phyloP scores from a whole-genome alignment of 2,329 filamentous ascomycete genomes.

The Grosmannia penicillata region DNA sequence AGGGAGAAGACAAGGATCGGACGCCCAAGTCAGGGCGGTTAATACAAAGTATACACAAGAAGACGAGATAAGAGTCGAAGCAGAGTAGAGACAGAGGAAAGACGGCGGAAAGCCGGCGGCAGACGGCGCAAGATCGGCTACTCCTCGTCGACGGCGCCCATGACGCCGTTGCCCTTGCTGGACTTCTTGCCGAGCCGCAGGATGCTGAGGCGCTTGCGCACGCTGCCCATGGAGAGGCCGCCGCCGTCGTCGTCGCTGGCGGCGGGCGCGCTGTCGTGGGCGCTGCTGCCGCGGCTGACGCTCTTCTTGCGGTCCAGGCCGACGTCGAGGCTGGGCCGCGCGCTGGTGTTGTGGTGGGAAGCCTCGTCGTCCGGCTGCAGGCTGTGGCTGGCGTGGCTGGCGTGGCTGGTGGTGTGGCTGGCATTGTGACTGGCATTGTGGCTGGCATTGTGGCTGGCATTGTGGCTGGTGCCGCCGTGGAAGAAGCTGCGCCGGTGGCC shows the following conservation, averaged over 20 bases:
- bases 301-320: neutral
- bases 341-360: neutral
- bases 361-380: neutral
- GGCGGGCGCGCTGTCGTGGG: neutral
- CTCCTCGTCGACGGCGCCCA: constrained; percentile 43
- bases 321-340: neutral
- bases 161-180: constrained; percentile 36
- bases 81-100: neutral
- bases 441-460: too few relatives aligned
- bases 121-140: constrained; percentile 11
- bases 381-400: neutral
- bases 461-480: neutral
- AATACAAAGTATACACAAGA: neutral
- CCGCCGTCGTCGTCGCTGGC: constrained; percentile 2
- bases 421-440: too few relatives aligned
- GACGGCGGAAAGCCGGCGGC: neutral
- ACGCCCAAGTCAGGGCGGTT: neutral
- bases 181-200: constrained; percentile 60
- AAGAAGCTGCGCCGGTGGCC: constrained; percentile 29
- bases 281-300: constrained; percentile 1
- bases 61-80: neutral
- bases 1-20: neutral
- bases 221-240: constrained; percentile 28
- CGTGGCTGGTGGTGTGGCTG: too few relatives aligned
- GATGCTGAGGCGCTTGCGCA: constrained; percentile 67